A percentile compares a stretch with the other conserved stretches of the same genome.
Evolutionary conservation across 345 rosid genomes (phyloP).

Genomic region (Eucalyptus curtisii): DNA sequence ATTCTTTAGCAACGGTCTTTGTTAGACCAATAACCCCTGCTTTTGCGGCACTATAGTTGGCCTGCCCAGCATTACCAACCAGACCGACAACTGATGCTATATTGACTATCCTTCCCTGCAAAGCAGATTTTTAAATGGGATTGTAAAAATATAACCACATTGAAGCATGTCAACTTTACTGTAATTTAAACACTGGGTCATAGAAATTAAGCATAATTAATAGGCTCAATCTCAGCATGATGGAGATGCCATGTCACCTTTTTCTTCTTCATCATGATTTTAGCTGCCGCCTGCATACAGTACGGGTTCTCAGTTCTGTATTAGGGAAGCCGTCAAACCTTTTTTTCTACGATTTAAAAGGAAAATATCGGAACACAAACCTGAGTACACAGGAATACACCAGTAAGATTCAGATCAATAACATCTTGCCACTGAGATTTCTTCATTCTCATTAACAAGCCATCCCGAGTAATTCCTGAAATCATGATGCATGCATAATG

Average conservation of each 20-base stretch:
- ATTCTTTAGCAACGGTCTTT: constrained; percentile 82
- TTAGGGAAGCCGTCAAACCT: neutral
- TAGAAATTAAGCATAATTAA: neutral
- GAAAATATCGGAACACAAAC: constrained; percentile 17
- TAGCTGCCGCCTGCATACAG: constrained; percentile 70
- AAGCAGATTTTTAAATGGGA: neutral
- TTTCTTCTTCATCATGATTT: constrained; percentile 93
- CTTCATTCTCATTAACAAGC: constrained; percentile 92
- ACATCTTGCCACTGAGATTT: constrained; percentile 91
- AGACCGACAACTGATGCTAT: constrained; percentile 94
- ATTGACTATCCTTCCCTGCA: constrained; percentile 84
- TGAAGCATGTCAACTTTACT: neutral
- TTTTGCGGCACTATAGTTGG: constrained; percentile 97
- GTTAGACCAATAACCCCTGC: constrained; percentile 95
- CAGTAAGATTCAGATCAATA: constrained; percentile 87
- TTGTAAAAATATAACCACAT: neutral
- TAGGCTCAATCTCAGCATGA: neutral
- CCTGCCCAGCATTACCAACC: constrained; percentile 91
- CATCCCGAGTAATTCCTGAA: constrained; percentile 84
- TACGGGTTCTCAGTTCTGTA: neutral
- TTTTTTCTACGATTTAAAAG: constrained; percentile 6
- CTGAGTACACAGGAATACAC: constrained; percentile 95
- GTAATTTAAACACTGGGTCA: neutral
- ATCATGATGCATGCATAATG: constrained; percentile 9
- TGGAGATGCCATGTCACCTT: constrained; percentile 26